These are phyloP conservation scores for Immersiporthe knoxdaviesiana DNA, from an alignment of 2,329 filamentous ascomycete genomes.

Conservation along the genomic window DNA sequence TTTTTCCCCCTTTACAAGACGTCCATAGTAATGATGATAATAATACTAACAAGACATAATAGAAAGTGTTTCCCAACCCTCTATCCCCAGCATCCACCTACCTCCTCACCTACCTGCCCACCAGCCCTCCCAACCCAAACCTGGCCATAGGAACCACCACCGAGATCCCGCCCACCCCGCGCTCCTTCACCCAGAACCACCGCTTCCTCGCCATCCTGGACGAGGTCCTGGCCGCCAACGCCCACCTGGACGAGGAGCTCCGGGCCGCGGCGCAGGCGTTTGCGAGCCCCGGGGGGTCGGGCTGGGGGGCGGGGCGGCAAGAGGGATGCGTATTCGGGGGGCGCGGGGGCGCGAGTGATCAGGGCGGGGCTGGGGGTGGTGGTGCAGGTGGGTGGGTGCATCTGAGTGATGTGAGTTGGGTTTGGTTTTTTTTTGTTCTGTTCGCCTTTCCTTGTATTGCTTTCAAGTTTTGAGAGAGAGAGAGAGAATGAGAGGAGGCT, in stretches of 20 bases:
- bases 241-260: slow-evolving; percentile 59
- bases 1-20: too few relatives aligned
- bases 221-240: slow-evolving; percentile 58
- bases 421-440: neutral
- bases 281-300: slow-evolving; percentile 60
- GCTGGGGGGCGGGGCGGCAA: slow-evolving; percentile 52
- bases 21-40: too few relatives aligned
- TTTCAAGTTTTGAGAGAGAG: too few relatives aligned
- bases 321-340: slow-evolving; percentile 54
- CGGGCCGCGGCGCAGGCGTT: slow-evolving; percentile 62
- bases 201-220: slow-evolving; percentile 63
- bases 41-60: neutral
- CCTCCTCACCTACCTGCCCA: slow-evolving; percentile 63
- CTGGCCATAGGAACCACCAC: slow-evolving; percentile 65
- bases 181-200: slow-evolving; percentile 62
- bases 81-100: slow-evolving; percentile 47
- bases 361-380: slow-evolving; percentile 64
- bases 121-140: slow-evolving; percentile 49
- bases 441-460: neutral
- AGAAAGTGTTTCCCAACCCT: slow-evolving; percentile 63
- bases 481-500: neutral
- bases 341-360: slow-evolving; percentile 58
- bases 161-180: slow-evolving; percentile 62
- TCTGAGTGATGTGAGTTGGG: slow-evolving; percentile 55
- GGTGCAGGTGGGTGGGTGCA: slow-evolving; percentile 67